Evolutionary conservation across 1,284 basidiomycete genomes (phyloP).

Genomic region (Xanthoconium separans): DNA sequence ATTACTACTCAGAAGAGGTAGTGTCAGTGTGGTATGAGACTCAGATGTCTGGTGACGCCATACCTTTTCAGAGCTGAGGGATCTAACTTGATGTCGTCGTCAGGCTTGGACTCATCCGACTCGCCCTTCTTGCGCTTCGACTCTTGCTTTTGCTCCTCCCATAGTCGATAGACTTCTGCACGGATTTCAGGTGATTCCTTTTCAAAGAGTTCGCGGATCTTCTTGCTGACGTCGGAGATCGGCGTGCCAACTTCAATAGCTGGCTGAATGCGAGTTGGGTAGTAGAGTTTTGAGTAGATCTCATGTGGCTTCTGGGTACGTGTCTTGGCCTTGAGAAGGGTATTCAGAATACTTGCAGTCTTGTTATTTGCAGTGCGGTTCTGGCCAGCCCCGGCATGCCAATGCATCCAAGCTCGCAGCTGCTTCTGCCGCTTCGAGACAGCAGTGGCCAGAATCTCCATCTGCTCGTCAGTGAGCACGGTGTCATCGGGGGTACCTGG

Average conservation of each 20-base stretch:
- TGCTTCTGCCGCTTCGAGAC: background rate
- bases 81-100: too few species aligned
- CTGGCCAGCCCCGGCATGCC: background rate
- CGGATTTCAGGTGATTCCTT: background rate
- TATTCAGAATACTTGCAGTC: background rate
- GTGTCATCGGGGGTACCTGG: background rate
- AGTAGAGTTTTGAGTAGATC: constrained; percentile 4
- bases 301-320: background rate
- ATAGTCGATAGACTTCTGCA: background rate
- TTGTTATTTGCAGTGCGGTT: background rate
- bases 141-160: background rate
- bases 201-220: background rate
- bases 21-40: background rate
- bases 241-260: background rate
- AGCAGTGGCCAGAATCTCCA: background rate
- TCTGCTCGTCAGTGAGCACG: background rate
- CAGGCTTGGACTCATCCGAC: background rate
- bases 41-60: too few species aligned
- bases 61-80: too few species aligned
- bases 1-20: background rate
- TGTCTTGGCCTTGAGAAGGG: constrained; percentile 3
- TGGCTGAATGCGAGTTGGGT: background rate
- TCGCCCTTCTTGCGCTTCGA: background rate
- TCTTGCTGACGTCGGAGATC: background rate
- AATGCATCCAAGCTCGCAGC: background rate